Percentiles rank a stretch among this genome's conserved stretches.
phyloP scores from a whole-genome alignment of 129 eudicot genomes.

The Arctium lappa region DNA sequence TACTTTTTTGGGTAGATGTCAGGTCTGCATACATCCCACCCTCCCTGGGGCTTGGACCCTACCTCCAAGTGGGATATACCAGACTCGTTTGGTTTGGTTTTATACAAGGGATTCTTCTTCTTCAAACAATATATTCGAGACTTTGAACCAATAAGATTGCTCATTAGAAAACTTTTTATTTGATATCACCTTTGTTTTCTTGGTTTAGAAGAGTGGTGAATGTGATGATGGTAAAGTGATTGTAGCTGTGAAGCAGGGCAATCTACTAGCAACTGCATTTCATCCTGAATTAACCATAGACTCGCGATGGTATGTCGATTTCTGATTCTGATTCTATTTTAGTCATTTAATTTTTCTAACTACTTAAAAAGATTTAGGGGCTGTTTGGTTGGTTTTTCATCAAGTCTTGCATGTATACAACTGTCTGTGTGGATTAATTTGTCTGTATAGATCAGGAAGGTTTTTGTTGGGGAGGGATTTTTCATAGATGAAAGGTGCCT shows the following conservation, averaged over 20 bases:
- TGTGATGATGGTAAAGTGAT: slow-evolving; percentile 61
- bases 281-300: slow-evolving; percentile 95
- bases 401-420: too few relatives aligned
- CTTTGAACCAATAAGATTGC: background rate
- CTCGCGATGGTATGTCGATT: slow-evolving; percentile 65
- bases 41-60: background rate
- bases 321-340: background rate
- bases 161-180: background rate
- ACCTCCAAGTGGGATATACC: background rate
- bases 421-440: too few relatives aligned
- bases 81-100: background rate
- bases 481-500: too few relatives aligned
- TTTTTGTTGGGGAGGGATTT: too few relatives aligned
- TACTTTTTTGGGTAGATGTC: background rate
- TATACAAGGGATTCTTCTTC: background rate
- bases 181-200: background rate
- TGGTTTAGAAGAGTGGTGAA: slow-evolving; percentile 40
- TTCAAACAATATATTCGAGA: background rate
- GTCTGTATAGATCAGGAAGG: too few relatives aligned
- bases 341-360: background rate
- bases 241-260: slow-evolving; percentile 92
- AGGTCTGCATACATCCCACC: background rate
- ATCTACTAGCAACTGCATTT: slow-evolving; percentile 91
- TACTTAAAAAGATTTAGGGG: background rate
- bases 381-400: too few relatives aligned